Conservation (phyloP, 148 eudicot species). For the Bassia scoparia region DNA sequence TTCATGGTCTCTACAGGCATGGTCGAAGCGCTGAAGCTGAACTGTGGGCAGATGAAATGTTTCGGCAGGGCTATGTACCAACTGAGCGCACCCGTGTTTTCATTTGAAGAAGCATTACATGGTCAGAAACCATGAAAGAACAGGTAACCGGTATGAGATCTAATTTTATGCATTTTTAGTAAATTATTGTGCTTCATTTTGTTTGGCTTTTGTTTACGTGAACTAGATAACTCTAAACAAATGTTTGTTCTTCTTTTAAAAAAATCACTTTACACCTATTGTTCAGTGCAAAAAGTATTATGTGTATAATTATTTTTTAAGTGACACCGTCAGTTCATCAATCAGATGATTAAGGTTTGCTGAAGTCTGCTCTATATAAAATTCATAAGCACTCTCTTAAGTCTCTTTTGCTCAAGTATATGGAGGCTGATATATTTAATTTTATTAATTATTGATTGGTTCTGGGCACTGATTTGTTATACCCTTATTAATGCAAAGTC, state of each 20-base stretch:
- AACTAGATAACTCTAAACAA: background rate
- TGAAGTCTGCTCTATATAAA: background rate
- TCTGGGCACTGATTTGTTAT: background rate
- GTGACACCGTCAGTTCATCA: background rate
- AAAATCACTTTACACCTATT: background rate
- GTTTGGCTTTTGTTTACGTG: background rate
- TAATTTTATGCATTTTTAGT: background rate
- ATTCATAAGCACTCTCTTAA: background rate
- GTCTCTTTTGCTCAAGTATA: background rate
- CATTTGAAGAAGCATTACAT: constrained; percentile 7
- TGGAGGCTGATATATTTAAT: background rate
- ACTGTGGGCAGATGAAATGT: constrained; percentile 54
- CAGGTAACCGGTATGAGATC: constrained; percentile 15
- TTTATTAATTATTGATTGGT: no score
- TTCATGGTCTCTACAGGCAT: constrained; percentile 45
- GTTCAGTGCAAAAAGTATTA: background rate
- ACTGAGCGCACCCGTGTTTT: constrained; percentile 12
- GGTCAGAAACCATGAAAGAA: constrained; percentile 5
- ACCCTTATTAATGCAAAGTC: background rate
- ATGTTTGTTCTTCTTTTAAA: background rate
- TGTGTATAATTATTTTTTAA: background rate
- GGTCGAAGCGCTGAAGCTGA: constrained; percentile 55
- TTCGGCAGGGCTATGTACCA: constrained; percentile 43
- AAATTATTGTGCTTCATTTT: background rate
- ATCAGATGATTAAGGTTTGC: background rate